phyloP scores from a whole-genome alignment of 1,139 yeast species.

The Nadsonia starkeyi-henricii region DNA sequence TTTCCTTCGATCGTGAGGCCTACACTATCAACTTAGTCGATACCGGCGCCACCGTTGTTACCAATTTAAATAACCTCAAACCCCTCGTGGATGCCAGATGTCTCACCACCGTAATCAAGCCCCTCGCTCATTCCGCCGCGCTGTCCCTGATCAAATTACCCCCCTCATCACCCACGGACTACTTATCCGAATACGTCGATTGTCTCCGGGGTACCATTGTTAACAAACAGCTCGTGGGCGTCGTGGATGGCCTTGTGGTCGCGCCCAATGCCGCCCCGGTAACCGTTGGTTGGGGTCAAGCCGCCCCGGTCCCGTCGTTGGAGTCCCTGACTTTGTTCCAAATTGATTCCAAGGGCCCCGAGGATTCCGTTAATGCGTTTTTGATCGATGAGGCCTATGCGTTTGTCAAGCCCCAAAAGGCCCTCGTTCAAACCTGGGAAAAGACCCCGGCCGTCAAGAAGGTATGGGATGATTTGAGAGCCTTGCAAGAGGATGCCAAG shows the following conservation, averaged over 20 bases:
- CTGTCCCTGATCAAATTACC: slow-evolving; percentile 49
- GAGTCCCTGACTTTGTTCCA: slow-evolving; percentile 46
- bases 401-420: slow-evolving; percentile 34
- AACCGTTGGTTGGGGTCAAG: too few species aligned
- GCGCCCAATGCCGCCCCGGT: too few species aligned
- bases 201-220: slow-evolving; percentile 41
- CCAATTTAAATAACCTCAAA: slow-evolving; percentile 35
- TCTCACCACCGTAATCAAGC: slow-evolving; percentile 29
- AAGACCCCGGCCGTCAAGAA: slow-evolving; percentile 15
- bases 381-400: slow-evolving; percentile 55
- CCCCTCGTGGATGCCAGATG: slow-evolving; percentile 40
- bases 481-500: slow-evolving; percentile 38
- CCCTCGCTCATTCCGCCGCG: slow-evolving; percentile 45
- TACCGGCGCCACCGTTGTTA: slow-evolving; percentile 45
- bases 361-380: slow-evolving; percentile 50
- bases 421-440: slow-evolving; percentile 27
- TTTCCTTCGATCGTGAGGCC: slow-evolving; percentile 35
- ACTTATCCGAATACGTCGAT: slow-evolving; percentile 44
- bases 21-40: slow-evolving; percentile 50
- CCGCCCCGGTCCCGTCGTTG: too few species aligned
- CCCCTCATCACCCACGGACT: slow-evolving; percentile 43
- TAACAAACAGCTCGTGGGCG: slow-evolving; percentile 46
- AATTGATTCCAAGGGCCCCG: slow-evolving; percentile 41
- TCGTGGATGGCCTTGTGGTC: slow-evolving; percentile 24
- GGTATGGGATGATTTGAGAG: slow-evolving; percentile 23